Base-by-base conservation (phyloP, 148 eudicot species). In the Oxyria digyna region DNA sequence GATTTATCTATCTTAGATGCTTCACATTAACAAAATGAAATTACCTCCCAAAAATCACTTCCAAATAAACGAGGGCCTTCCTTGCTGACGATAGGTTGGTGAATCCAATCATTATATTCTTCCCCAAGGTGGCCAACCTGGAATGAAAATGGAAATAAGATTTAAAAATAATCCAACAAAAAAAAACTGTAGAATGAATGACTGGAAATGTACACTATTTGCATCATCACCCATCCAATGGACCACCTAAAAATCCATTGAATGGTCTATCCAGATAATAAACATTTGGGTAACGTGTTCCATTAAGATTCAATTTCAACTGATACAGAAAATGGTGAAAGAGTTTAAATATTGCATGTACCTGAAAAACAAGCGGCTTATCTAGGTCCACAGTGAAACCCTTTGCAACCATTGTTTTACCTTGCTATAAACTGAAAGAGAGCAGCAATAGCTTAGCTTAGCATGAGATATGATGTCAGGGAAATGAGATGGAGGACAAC, bases 351-450 rank as follows among this genome's bases (percentile, higher is more conserved):
- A 35, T 2, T 35, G 3, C 42, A n/a, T 31, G 31, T 67, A 93
- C 98, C 98, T 93, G 98, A 80, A 83, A 89, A 49, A 93, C 98
- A 49, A 93, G 94, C n/a, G 95, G 88, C 70, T 87, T 93, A 66
- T 86, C 79, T 72, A 89, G 75, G 76, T 93, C 98, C 77, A 93
- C 98, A 3, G 78, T 79, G 63, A 85, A 93, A 41, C 42, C 59
- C 23, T 49, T 69, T 18, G 40, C 71, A 49, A 69, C 59, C 71
- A 69, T 69, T 41, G 48, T 45, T 46, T 14, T 45, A 26, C 40
- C 62, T 69, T 59, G 37, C 18, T 59, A 31, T 31, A 59, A 15
- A 29, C 65, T 59, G 65, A 27, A 59, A 59, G 18, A 59, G 14
- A 59, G 18, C 37, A 59, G 3, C 65, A 59, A 15, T 31, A 35